Percentiles rank a stretch among this genome's conserved stretches.
Evolutionary conservation across 495 filamentous ascomycete genomes (phyloP).

Genomic region (Mycothermus thermophilus): DNA sequence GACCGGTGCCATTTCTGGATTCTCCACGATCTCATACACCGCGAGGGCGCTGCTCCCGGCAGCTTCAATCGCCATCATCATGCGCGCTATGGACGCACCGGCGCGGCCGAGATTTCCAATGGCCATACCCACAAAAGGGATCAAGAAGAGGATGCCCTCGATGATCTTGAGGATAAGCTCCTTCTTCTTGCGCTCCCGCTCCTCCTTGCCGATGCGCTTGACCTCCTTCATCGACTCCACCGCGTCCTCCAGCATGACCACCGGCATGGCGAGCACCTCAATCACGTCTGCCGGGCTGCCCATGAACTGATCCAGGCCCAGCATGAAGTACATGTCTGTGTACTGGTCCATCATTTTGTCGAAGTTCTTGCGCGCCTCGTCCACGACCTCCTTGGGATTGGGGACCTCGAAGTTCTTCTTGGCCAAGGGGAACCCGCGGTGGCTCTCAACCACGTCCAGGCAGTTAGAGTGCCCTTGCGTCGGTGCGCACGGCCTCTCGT

Average conservation of each 20-base stretch:
- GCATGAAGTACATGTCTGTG: constrained; percentile 4
- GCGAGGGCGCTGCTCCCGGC: not conserved
- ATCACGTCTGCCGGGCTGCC: constrained; percentile 5
- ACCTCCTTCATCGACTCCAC: constrained; percentile 9
- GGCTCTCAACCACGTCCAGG: too few relatives aligned
- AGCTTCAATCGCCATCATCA: constrained; percentile 1
- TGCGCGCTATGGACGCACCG: not conserved
- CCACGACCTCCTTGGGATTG: too few relatives aligned
- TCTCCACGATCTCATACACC: not conserved
- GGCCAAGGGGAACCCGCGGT: too few relatives aligned
- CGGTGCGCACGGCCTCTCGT: too few relatives aligned
- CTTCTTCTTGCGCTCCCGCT: constrained; percentile 6
- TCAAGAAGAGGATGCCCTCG: constrained; percentile 7
- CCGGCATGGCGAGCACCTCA: constrained; percentile 8
- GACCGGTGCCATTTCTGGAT: constrained; percentile 1
- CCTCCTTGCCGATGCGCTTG: constrained; percentile 10
- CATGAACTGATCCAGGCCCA: constrained; percentile 6
- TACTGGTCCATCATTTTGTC: constrained; percentile 6
- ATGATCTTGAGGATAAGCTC: constrained; percentile 13
- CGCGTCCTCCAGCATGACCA: constrained; percentile 13
- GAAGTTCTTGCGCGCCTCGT: too few relatives aligned
- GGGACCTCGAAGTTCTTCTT: too few relatives aligned
- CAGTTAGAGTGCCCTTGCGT: too few relatives aligned
- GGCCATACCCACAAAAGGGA: constrained; percentile 4
- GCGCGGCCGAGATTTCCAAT: not conserved